phyloP scores from a whole-genome alignment of 306 rosid species.

The Mucuna pruriens region DNA sequence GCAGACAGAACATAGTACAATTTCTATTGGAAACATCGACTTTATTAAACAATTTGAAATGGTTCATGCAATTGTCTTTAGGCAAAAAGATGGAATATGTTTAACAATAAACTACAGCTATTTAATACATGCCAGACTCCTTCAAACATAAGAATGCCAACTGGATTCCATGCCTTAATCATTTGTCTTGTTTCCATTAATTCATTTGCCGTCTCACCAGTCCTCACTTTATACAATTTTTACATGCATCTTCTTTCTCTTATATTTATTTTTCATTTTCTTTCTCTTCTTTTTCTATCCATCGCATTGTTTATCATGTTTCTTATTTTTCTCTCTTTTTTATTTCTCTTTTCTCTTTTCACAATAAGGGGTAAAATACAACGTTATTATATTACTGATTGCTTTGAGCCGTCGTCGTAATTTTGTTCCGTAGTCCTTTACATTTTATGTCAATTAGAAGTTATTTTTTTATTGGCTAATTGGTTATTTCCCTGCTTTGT shows the following conservation, averaged over 20 bases:
- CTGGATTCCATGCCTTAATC: background rate
- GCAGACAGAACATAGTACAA: background rate
- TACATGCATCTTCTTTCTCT: no score
- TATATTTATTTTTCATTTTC: no score
- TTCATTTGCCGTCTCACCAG: conserved; percentile 16
- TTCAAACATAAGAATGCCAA: conserved; percentile 7
- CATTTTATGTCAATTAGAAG: background rate
- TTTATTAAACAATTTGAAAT: background rate
- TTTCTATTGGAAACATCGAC: conserved; percentile 36
- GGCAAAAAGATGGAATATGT: background rate
- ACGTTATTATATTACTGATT: no score
- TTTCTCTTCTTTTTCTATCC: background rate
- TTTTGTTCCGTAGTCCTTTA: no score
- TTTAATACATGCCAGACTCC: background rate
- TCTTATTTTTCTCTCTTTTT: no score
- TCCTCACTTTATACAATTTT: background rate
- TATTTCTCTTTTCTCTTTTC: no score
- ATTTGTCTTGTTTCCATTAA: background rate
- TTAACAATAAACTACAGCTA: background rate
- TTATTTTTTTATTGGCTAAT: background rate
- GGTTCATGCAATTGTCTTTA: conserved; percentile 8
- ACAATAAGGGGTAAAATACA: no score
- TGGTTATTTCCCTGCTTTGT: background rate
- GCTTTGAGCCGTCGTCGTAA: no score
- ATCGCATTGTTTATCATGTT: no score